Conservation (phyloP, 495 filamentous ascomycete genomes). For the Aspergillus ellipticus region DNA sequence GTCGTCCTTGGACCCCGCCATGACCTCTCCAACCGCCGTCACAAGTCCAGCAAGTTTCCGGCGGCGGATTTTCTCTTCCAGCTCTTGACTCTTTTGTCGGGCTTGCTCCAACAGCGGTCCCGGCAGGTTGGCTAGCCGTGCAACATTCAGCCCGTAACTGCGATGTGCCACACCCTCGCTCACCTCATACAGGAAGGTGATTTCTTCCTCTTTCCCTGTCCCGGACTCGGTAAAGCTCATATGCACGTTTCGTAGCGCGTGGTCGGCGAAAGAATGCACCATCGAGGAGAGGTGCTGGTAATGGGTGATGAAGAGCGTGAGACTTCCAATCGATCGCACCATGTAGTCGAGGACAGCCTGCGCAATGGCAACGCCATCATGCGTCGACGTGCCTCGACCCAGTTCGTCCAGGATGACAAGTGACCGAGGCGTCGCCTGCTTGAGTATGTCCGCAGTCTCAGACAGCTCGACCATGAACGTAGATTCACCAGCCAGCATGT, state of each 20-base stretch:
- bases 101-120: slow-evolving; percentile 71
- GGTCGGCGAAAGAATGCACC: slow-evolving; percentile 57
- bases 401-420: slow-evolving; percentile 95
- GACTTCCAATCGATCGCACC: slow-evolving; percentile 65
- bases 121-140: slow-evolving; percentile 79
- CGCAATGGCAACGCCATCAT: slow-evolving; percentile 95
- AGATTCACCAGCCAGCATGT: slow-evolving; percentile 89
- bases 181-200: slow-evolving; percentile 82
- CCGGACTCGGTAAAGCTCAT: slow-evolving; percentile 71
- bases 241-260: slow-evolving; percentile 70
- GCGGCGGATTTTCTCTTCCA: slow-evolving; percentile 70
- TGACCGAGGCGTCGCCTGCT: slow-evolving; percentile 73
- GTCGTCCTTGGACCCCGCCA: slow-evolving; percentile 31
- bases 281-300: slow-evolving; percentile 81
- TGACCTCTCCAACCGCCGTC: slow-evolving; percentile 33
- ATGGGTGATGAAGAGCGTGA: slow-evolving; percentile 95
- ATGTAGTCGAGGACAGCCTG: slow-evolving; percentile 85
- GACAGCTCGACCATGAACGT: slow-evolving; percentile 98
- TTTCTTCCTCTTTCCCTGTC: slow-evolving; percentile 41
- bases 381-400: slow-evolving; percentile 86
- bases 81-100: slow-evolving; percentile 67
- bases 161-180: slow-evolving; percentile 87
- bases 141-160: slow-evolving; percentile 92
- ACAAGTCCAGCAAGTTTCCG: slow-evolving; percentile 50
- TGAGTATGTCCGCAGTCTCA: slow-evolving; percentile 87